Conservation (phyloP, 2,329 filamentous ascomycete species). For the Beauveria asiatica region DNA sequence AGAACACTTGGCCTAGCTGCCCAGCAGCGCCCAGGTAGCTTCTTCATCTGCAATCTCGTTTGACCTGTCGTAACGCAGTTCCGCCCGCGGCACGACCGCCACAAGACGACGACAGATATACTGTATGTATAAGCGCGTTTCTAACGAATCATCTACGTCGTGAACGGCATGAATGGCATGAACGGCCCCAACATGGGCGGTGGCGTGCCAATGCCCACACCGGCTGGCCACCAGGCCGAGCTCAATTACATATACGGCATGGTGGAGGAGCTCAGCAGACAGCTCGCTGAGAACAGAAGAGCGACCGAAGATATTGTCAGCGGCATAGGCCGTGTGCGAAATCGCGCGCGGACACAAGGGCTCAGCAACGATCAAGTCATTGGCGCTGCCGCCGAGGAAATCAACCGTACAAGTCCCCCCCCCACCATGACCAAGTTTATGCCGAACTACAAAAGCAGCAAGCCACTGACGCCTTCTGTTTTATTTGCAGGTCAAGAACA, state of each 20-base stretch:
- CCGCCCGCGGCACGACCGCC: neutral
- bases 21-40: neutral
- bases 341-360: conserved; percentile 42
- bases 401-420: conserved; percentile 39
- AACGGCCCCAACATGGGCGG: conserved; percentile 39
- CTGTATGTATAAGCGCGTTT: neutral
- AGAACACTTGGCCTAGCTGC: neutral
- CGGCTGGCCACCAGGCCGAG: conserved; percentile 60
- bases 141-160: no score
- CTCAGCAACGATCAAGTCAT: conserved; percentile 52
- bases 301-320: conserved; percentile 56
- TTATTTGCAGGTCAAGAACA: conserved; percentile 41
- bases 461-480: neutral
- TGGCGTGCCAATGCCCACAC: conserved; percentile 46
- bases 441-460: neutral
- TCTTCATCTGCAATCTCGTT: neutral
- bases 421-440: neutral
- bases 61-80: neutral
- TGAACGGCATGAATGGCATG: conserved; percentile 37
- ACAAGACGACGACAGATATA: neutral
- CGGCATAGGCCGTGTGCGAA: conserved; percentile 53
- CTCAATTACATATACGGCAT: conserved; percentile 60
- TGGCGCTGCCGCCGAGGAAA: conserved; percentile 43
- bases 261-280: conserved; percentile 57
- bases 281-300: conserved; percentile 52